Conservation (phyloP, 768 basidiomycete species). For the Neoboletus magnificus region DNA sequence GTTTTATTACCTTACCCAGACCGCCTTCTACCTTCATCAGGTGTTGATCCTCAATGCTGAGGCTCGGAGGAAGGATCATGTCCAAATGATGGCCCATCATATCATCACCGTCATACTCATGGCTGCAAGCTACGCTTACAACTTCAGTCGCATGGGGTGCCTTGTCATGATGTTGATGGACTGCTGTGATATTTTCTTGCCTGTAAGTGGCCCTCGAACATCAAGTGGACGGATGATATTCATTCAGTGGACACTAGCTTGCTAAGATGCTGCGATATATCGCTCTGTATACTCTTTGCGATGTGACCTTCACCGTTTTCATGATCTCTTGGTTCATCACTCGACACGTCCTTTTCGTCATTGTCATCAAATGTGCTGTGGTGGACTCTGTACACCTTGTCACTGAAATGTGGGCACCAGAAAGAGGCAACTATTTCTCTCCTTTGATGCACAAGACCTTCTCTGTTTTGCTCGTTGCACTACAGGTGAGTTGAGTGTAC, state of each 20-base stretch:
- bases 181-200: slow-evolving; percentile 86
- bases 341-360: slow-evolving; percentile 76
- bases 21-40: slow-evolving; percentile 89
- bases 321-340: slow-evolving; percentile 89
- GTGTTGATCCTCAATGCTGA: slow-evolving; percentile 91
- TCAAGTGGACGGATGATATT: neutral
- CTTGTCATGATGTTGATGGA: slow-evolving; percentile 93
- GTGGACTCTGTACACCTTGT: slow-evolving; percentile 50
- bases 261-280: slow-evolving; percentile 95
- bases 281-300: slow-evolving; percentile 59
- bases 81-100: slow-evolving; percentile 97
- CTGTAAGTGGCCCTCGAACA: slow-evolving; percentile 50
- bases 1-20: slow-evolving; percentile 84
- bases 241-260: slow-evolving; percentile 43
- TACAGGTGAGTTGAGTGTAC: slow-evolving; percentile 49
- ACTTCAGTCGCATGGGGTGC: slow-evolving; percentile 87
- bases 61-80: slow-evolving; percentile 86
- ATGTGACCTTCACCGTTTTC: slow-evolving; percentile 76
- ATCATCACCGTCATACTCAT: slow-evolving; percentile 83
- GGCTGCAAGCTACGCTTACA: slow-evolving; percentile 69
- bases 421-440: slow-evolving; percentile 56
- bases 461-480: slow-evolving; percentile 46
- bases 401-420: slow-evolving; percentile 55
- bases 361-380: slow-evolving; percentile 62
- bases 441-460: slow-evolving; percentile 46